Conservation (phyloP, 495 filamentous ascomycete species). For the Podospora bellae-mahoneyi region DNA sequence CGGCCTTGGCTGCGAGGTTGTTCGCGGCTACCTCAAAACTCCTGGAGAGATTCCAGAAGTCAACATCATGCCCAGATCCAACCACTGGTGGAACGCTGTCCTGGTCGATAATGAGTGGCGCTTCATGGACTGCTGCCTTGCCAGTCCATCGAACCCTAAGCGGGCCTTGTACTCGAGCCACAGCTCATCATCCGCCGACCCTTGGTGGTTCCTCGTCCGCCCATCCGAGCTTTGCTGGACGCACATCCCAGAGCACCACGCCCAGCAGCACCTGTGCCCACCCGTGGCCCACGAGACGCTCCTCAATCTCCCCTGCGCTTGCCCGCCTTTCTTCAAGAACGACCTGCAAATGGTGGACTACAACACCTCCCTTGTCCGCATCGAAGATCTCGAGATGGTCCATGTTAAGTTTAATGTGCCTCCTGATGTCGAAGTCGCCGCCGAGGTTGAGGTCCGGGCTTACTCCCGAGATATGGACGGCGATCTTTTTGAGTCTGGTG, state of each 20-base stretch:
- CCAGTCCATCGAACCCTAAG: slow-evolving; percentile 82
- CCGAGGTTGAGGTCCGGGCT: slow-evolving; percentile 82
- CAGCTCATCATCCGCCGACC: slow-evolving; percentile 66
- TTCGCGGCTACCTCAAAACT: slow-evolving; percentile 83
- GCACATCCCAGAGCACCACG: slow-evolving; percentile 78
- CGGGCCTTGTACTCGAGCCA: slow-evolving; percentile 71
- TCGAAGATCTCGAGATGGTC: slow-evolving; percentile 88
- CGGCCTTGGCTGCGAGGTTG: slow-evolving; percentile 78
- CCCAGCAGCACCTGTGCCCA: slow-evolving; percentile 91
- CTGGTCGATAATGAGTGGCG: slow-evolving; percentile 93
- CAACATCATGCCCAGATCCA: slow-evolving; percentile 70
- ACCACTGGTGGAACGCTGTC: slow-evolving; percentile 99
- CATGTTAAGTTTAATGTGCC: slow-evolving; percentile 87
- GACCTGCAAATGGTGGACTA: slow-evolving; percentile 75
- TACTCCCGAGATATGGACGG: slow-evolving; percentile 82
- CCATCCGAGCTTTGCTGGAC: slow-evolving; percentile 91
- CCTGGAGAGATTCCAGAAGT: slow-evolving; percentile 82
- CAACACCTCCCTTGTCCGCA: slow-evolving; percentile 78
- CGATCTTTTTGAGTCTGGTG: slow-evolving; percentile 90
- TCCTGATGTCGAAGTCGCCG: slow-evolving; percentile 83
- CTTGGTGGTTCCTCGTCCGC: slow-evolving; percentile 85
- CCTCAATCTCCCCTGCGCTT: slow-evolving; percentile 77
- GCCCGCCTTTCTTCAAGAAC: slow-evolving; percentile 85
- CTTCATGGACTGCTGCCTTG: slow-evolving; percentile 91
- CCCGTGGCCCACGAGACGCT: slow-evolving; percentile 79